phyloP scores from a whole-genome alignment of 2,329 filamentous ascomycete genomes.

The Sordariomycetes sp. region DNA sequence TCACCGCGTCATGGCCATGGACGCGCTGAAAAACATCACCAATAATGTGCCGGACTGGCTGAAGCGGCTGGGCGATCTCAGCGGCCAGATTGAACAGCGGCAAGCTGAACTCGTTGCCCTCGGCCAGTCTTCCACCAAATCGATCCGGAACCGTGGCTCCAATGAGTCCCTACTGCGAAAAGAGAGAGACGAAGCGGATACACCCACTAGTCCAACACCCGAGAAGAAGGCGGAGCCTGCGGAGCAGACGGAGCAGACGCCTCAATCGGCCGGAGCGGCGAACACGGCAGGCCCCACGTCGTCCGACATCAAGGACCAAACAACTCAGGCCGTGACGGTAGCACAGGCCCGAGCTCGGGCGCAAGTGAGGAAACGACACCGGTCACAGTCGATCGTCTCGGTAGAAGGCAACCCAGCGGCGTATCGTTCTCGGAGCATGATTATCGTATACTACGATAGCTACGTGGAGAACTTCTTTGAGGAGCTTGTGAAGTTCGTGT shows the following conservation, averaged over 20 bases:
- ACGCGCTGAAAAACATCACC: slow-evolving; percentile 43
- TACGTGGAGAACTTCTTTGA: slow-evolving; percentile 78
- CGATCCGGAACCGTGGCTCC: slow-evolving; percentile 39
- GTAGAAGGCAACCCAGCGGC: slow-evolving; percentile 35
- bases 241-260: neutral
- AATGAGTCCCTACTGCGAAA: slow-evolving; percentile 41
- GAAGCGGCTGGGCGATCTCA: slow-evolving; percentile 47
- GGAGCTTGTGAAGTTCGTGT: slow-evolving; percentile 70
- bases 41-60: slow-evolving; percentile 51
- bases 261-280: neutral
- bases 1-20: slow-evolving; percentile 32
- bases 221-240: neutral
- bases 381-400: slow-evolving; percentile 41
- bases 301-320: slow-evolving; percentile 26
- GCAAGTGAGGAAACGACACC: slow-evolving; percentile 36
- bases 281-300: slow-evolving; percentile 11
- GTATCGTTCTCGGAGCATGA: slow-evolving; percentile 62
- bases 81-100: slow-evolving; percentile 48
- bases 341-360: slow-evolving; percentile 35
- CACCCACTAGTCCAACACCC: slow-evolving; percentile 5
- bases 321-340: slow-evolving; percentile 31
- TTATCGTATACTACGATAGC: slow-evolving; percentile 88
- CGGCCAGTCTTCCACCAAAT: slow-evolving; percentile 20
- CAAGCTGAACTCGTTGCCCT: slow-evolving; percentile 48
- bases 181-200: slow-evolving; percentile 25